phyloP scores from a whole-genome alignment of 2,329 filamentous ascomycete species.

The Calonectria montana region DNA sequence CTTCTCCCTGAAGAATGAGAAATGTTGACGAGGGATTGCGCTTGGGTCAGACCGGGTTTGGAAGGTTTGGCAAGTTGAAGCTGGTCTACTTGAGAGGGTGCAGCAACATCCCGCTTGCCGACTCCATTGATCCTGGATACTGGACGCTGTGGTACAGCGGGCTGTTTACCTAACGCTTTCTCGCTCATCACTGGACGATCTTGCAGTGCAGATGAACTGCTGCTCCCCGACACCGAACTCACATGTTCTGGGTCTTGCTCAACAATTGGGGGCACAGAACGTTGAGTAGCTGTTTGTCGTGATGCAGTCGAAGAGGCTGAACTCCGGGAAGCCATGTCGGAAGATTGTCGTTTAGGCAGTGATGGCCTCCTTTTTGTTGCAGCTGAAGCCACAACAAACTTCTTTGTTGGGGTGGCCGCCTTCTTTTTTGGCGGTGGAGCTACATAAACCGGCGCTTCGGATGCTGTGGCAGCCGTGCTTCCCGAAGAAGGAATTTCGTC shows the following conservation, averaged over 20 bases:
- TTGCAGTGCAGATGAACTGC: conserved; percentile 13
- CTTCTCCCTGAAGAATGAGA: conserved; percentile 31
- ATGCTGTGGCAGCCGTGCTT: conserved; percentile 49
- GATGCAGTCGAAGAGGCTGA: conserved; percentile 37
- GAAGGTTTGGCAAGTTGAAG: conserved; percentile 25
- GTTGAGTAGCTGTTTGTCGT: conserved; percentile 39
- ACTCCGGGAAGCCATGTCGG: conserved; percentile 46
- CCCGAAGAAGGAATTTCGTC: conserved; percentile 55
- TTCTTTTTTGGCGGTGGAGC: conserved; percentile 46
- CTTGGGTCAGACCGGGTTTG: conserved; percentile 33
- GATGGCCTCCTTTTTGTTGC: conserved; percentile 58
- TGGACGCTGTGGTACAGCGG: conserved; percentile 40
- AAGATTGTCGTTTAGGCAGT: conserved; percentile 57
- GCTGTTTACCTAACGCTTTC: conserved; percentile 63
- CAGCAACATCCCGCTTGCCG: conserved; percentile 14
- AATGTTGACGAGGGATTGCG: conserved; percentile 40
- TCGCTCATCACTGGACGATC: conserved; percentile 48
- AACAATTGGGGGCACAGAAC: conserved; percentile 40
- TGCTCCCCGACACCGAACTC: conserved; percentile 6
- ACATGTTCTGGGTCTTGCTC: conserved; percentile 37
- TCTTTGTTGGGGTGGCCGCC: conserved; percentile 43
- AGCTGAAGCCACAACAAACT: conserved; percentile 57
- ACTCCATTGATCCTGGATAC: conserved; percentile 29
- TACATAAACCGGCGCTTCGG: conserved; percentile 45
- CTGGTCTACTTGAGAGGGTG: conserved; percentile 20